Evolutionary conservation across 1,139 yeast genomes (phyloP), one percentile per base, ranked within the genome.

Genomic region (Diutina catenulata): DNA sequence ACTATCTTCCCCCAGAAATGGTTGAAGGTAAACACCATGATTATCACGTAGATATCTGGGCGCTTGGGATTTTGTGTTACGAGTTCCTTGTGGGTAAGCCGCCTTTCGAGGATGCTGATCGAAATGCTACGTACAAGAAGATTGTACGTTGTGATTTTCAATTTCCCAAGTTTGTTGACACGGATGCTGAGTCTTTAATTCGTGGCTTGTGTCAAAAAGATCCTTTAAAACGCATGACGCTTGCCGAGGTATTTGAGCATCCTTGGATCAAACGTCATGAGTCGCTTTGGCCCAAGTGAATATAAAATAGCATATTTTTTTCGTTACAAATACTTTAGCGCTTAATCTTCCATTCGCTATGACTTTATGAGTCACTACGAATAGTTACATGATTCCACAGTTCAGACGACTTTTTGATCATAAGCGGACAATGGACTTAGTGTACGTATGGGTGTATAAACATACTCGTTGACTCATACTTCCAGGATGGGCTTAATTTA

Each of bases 1-100:
- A 91, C 56, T 91, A 91, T 51, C 59, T 91, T 14, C 94, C 98
- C 0, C 98, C 98, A 3, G 98, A 91, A 59, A 81, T 91, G 84
- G 84, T 91, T 11, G 94, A 81, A 47, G 78, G 83, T 2, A 75
- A 74, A 48, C 81, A 77, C 26, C 94, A 91, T 51, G 93, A 83
- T 49, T 70, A 68, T 41, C 65, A 69, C 36, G 95, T 86, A 0
- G 98, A 91, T 53, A 70, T 82, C 10, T 91, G 98, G 98, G 86
- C 97, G 0, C 62, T 91, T 40, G 98, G 98, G 0, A 77, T 91
- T 2, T 59, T 91, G 33, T 72, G 88, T 43, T 91, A 81, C 52
- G 98, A 91, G 54, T 71, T 91, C 41, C 60, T 91, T 3, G 91
- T 82, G 2, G 98, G 97, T 0, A 70, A 70, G 37, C 96, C 98